Percentiles rank a stretch among this genome's conserved stretches.
These are phyloP conservation scores for Metahyphopichia silvanorum DNA, from an alignment of 805 yeast species.

Conservation along the genomic window DNA sequence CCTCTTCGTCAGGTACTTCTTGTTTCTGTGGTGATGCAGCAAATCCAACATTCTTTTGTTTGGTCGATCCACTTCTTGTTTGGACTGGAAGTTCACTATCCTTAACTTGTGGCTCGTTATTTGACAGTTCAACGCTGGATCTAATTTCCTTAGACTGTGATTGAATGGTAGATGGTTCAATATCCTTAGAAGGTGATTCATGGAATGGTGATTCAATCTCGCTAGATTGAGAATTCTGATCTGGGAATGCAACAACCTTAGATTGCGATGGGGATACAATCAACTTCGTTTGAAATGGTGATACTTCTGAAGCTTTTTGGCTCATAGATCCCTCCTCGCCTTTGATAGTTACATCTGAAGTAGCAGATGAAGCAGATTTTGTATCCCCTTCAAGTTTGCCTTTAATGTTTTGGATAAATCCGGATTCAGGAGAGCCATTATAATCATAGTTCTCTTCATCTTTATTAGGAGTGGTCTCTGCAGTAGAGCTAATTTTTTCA, in stretches of 20 bases:
- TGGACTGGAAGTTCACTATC: too few species aligned
- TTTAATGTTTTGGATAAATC: background rate
- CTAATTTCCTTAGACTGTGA: too few species aligned
- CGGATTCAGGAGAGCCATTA: constrained; percentile 1
- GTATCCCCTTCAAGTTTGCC: background rate
- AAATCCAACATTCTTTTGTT: constrained; percentile 2
- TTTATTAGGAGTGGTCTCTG: constrained; percentile 30
- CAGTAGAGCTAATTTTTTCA: constrained; percentile 18
- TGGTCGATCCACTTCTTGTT: too few species aligned
- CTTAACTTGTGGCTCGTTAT: too few species aligned
- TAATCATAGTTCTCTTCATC: constrained; percentile 10
- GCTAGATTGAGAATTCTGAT: too few species aligned
- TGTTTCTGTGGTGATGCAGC: constrained; percentile 1
- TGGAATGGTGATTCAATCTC: too few species aligned
- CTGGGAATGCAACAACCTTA: too few species aligned
- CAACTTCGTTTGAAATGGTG: too few species aligned
- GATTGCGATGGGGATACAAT: too few species aligned
- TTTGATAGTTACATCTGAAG: background rate
- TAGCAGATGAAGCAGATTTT: background rate
- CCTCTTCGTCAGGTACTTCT: constrained; percentile 9
- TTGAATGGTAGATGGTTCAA: too few species aligned
- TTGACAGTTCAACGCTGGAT: too few species aligned
- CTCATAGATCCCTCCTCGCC: background rate
- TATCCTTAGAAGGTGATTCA: too few species aligned
- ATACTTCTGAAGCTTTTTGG: background rate